phyloP scores from a whole-genome alignment of 768 basidiomycete species.

The Lyophyllum semitale region DNA sequence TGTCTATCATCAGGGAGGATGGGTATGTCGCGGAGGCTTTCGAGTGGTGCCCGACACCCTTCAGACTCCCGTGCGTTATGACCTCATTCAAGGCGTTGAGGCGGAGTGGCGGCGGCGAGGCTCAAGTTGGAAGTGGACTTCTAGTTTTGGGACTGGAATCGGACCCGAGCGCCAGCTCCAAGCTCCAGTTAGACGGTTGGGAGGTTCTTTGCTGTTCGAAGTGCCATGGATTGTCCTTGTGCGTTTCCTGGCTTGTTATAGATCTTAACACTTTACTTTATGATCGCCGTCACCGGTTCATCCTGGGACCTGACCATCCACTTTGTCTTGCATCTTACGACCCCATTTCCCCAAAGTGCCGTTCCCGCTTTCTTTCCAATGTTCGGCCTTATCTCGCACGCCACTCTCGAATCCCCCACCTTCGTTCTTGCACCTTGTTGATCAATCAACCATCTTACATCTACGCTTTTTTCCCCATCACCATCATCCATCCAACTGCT shows the following conservation, averaged over 20 bases:
- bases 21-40: slow-evolving; percentile 2
- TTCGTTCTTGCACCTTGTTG: background rate
- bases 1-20: background rate
- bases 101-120: background rate
- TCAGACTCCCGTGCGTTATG: background rate
- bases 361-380: background rate
- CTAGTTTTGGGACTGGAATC: background rate
- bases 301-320: background rate
- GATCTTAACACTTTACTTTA: background rate
- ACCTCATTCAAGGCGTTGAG: background rate
- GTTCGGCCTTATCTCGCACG: background rate
- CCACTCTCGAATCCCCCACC: background rate
- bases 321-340: background rate
- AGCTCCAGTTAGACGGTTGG: background rate
- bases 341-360: background rate
- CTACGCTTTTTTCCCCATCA: background rate
- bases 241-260: background rate
- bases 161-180: background rate
- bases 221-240: background rate
- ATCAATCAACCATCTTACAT: background rate
- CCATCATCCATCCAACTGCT: background rate
- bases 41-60: background rate
- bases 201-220: background rate
- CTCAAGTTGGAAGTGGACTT: background rate
- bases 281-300: background rate